Percentiles rank a stretch among this genome's conserved stretches.
Evolutionary conservation across 2,329 filamentous ascomycete species (phyloP).

Genomic region (Aspergillus melleus): DNA sequence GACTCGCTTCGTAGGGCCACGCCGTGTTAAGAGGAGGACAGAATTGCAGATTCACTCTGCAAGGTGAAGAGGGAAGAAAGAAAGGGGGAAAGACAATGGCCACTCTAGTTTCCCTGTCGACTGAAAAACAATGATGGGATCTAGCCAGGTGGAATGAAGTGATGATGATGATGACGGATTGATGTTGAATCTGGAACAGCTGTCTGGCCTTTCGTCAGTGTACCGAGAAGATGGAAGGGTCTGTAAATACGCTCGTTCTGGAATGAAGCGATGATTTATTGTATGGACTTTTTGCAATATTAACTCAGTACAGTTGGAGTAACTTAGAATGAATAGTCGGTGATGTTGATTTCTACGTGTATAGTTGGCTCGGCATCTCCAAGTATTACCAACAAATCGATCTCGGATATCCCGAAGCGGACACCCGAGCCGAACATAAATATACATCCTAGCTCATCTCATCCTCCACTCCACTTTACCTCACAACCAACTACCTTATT

Average conservation of each 20-base stretch:
- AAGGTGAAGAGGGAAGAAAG: no score
- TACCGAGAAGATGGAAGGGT: not conserved
- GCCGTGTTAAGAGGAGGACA: not conserved
- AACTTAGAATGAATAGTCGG: not conserved
- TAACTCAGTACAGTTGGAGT: not conserved
- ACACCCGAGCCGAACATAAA: no score
- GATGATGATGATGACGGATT: slow-evolving; percentile 3
- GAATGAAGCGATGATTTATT: not conserved
- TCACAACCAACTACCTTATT: no score
- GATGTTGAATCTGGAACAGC: not conserved
- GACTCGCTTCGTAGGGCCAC: slow-evolving; percentile 16
- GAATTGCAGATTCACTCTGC: not conserved
- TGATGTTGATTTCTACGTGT: no score
- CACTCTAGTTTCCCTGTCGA: not conserved
- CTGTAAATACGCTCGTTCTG: not conserved
- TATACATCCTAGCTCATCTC: no score
- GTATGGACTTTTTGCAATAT: not conserved
- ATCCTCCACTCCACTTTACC: no score
- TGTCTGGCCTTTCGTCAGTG: not conserved
- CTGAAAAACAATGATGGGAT: not conserved
- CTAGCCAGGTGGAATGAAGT: slow-evolving; percentile 5
- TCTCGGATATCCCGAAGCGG: slow-evolving; percentile 8
- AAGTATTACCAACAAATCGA: not conserved
- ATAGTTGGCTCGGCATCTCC: not conserved
- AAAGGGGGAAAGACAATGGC: slow-evolving; percentile 1